Percentiles rank a stretch among this genome's conserved stretches.
Evolutionary conservation across 345 rosid species (phyloP).

Genomic region (Eucalyptus polybractea): DNA sequence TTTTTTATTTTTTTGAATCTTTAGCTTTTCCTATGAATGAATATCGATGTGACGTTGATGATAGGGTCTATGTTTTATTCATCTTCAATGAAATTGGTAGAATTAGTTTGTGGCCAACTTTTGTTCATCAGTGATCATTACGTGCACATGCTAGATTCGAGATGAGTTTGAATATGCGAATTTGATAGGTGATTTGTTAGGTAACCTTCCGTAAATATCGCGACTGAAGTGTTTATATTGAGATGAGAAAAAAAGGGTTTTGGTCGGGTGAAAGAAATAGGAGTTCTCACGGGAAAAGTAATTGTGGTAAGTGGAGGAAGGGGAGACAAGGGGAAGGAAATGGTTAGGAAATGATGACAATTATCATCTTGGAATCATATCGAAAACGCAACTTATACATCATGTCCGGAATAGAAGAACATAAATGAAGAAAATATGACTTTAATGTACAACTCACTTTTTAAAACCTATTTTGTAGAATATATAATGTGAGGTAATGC

Average conservation of each 20-base stretch:
- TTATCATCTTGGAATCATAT: not conserved
- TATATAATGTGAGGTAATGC: not conserved
- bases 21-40: not conserved
- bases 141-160: not conserved
- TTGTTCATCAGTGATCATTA: not conserved
- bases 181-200: not conserved
- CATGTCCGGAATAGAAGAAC: not conserved
- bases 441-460: not conserved
- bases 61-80: not conserved
- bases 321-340: not conserved
- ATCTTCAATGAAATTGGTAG: not conserved
- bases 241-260: not conserved
- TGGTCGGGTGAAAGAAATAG: not conserved
- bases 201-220: not conserved
- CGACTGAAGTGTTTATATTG: not conserved
- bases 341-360: not conserved
- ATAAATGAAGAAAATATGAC: not conserved
- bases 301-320: not conserved
- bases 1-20: not conserved
- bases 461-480: not conserved
- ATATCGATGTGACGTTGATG: not conserved
- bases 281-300: not conserved
- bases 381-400: not conserved
- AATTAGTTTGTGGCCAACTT: not conserved
- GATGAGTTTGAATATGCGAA: not conserved